These are phyloP conservation scores for Begonia fuchsioides DNA, from an alignment of 306 rosid genomes.

Conservation along the genomic window DNA sequence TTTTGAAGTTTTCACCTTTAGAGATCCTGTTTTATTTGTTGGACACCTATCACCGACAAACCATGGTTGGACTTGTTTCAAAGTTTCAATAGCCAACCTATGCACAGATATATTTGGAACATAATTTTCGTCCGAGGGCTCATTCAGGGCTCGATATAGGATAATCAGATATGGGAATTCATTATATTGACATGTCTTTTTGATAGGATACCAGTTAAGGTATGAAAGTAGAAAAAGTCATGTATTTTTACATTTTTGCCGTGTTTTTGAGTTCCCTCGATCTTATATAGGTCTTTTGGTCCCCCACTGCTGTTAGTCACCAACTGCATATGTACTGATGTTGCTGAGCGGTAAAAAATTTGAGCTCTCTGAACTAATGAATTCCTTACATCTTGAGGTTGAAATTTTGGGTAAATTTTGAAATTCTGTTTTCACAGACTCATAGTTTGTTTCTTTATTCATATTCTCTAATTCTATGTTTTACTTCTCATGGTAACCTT, in stretches of 20 bases:
- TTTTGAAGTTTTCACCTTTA: slow-evolving; percentile 44
- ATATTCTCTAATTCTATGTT: no score
- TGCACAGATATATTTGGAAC: slow-evolving; percentile 80
- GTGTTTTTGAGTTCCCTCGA: background rate
- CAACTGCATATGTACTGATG: background rate
- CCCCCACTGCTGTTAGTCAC: slow-evolving; percentile 2
- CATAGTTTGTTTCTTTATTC: no score
- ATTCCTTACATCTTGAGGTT: no score
- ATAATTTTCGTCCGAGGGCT: slow-evolving; percentile 15
- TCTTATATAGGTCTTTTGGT: background rate
- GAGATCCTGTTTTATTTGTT: slow-evolving; percentile 56
- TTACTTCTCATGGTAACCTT: no score
- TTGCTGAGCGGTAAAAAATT: background rate
- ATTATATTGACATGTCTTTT: slow-evolving; percentile 9
- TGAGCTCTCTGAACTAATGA: background rate
- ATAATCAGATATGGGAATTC: slow-evolving; percentile 15
- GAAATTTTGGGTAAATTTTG: no score
- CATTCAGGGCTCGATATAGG: slow-evolving; percentile 26
- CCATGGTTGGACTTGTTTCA: slow-evolving; percentile 82
- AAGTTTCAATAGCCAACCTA: slow-evolving; percentile 58
- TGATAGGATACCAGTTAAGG: no score
- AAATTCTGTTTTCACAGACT: no score
- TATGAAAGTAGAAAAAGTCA: slow-evolving; percentile 12
- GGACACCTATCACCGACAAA: slow-evolving; percentile 70
- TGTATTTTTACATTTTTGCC: slow-evolving; percentile 13